Evolutionary conservation across 2,329 filamentous ascomycete genomes (phyloP).

Genomic region (Sclerotinia subarctica): DNA sequence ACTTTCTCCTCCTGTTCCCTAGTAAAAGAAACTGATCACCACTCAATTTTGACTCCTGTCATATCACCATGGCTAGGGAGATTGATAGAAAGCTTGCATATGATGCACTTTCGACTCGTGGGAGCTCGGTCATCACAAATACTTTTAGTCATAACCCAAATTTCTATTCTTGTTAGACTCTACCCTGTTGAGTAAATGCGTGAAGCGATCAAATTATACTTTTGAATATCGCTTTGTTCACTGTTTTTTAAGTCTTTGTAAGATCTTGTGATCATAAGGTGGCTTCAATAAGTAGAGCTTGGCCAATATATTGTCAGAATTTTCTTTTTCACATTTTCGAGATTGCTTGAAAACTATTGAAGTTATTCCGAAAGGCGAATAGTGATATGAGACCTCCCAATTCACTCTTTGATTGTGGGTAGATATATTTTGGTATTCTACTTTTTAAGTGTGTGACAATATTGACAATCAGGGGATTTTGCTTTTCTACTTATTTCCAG

Average conservation of each 20-base stretch:
- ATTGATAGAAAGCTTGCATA: background rate
- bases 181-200: background rate
- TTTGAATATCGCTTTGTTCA: background rate
- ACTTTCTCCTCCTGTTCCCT: no score
- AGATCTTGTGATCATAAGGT: background rate
- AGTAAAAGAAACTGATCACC: background rate
- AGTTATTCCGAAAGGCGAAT: background rate
- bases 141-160: background rate
- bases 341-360: background rate
- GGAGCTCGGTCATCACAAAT: background rate
- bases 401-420: background rate
- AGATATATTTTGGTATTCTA: background rate
- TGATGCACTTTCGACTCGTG: background rate
- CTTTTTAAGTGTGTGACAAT: background rate
- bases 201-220: background rate
- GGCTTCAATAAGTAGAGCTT: no score
- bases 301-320: background rate
- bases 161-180: background rate
- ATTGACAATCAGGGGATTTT: no score
- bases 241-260: background rate
- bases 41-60: background rate
- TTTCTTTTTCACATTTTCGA: background rate
- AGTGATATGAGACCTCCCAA: background rate
- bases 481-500: no score
- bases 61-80: background rate